Evolutionary conservation across 306 rosid genomes (phyloP), one percentile per base, ranked within the genome.

Genomic region (Gastrolobium villosum): DNA sequence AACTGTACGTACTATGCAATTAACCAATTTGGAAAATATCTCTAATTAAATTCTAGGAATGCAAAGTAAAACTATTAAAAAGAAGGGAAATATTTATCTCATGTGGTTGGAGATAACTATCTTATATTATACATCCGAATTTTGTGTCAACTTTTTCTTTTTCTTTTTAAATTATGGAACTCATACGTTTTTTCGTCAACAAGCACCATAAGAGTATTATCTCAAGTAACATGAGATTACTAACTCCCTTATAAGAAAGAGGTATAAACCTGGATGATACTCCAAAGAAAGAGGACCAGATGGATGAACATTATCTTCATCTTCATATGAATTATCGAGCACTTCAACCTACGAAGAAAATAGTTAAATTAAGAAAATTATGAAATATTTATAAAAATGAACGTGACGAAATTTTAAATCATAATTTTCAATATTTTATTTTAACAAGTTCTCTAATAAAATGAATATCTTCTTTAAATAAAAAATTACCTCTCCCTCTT

Each of bases 181-280:
- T n/a, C n/a, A n/a, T n/a, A n/a, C n/a, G n/a, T n/a, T n/a, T n/a
- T n/a, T n/a, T n/a, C n/a, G n/a, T n/a, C n/a, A n/a, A n/a, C n/a
- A n/a, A n/a, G n/a, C n/a, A n/a, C n/a, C n/a, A n/a, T n/a, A n/a
- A n/a, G n/a, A n/a, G n/a, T n/a, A n/a, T n/a, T n/a, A n/a, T n/a
- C n/a, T n/a, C n/a, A n/a, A n/a, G n/a, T n/a, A n/a, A n/a, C n/a
- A n/a, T n/a, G n/a, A n/a, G n/a, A n/a, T n/a, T n/a, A n/a, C n/a
- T n/a, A n/a, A n/a, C n/a, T n/a, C n/a, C n/a, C n/a, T n/a, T n/a
- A n/a, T n/a, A n/a, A n/a, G n/a, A 71, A 50, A 62, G 13, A 7
- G 30, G n/a, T n/a, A 49, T 41, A 74, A 36, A 79, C 81, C 84
- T 10, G 84, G 62, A 53, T 28, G 41, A 54, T 50, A 71, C 75